Evolutionary conservation across 2,329 filamentous ascomycete species (phyloP), one percentile per base, ranked within the genome.

Genomic region (Emericellopsis cladophorae): DNA sequence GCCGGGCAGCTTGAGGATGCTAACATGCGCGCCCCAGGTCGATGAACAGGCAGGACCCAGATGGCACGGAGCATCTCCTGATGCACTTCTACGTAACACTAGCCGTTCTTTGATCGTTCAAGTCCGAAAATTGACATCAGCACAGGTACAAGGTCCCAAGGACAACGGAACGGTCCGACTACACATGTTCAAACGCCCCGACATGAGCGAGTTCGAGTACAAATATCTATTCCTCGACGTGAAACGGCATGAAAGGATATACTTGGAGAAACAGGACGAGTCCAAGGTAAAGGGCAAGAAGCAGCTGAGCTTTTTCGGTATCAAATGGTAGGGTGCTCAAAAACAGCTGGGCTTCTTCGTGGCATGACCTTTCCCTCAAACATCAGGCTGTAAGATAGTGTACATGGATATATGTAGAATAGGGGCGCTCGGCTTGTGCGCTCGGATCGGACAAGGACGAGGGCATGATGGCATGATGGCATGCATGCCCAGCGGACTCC

Each of bases 181-280:
- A 41, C 87, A 95, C 57, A 77, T 95, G 72, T 72, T 81, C 37
- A 86, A 79, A 58, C 67, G 67, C 31, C 67, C 73, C 2, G 77
- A 77, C 26, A 70, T 79, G 31, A 61, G 68, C 39, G 79, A 86
- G 33, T 88, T 79, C 55, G 74, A 84, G 51, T 95, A 95, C 61
- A 77, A 80, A 54, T 79, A 87, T 54, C 67, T 96, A 34, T 84
- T 79, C 40, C 57, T 96, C 37, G 88, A 95, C 58, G 75, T 94
- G 22, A 80, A 74, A 50, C 87, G 85, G 1, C 73, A 80, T 39
- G 66, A 70, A 41, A 66, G 78, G 44, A 70, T 84, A 40, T 82
- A 79, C 48, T 65, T 85, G 14, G 79, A 84, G 54, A 76, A 79
- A 41, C 67, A 70, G 31, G 72, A 77, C 31, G 58, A 63, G 1